Conservation (phyloP, 2,329 filamentous ascomycete genomes). For the Trichoderma koningiopsis region DNA sequence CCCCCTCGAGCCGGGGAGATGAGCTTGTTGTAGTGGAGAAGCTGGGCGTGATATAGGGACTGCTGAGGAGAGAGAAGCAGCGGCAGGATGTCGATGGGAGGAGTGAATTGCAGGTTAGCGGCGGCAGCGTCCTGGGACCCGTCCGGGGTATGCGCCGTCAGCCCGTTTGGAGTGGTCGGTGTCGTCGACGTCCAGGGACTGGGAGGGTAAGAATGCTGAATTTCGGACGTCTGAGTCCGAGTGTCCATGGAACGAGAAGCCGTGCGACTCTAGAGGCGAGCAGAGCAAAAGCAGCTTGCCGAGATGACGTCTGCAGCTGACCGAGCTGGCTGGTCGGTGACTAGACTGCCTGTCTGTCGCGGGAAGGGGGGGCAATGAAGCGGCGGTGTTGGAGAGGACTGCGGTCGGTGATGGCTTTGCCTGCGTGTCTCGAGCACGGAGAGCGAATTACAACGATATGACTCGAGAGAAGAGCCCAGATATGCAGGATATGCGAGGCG, state of each 20-base stretch:
- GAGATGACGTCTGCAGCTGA: constrained; percentile 23
- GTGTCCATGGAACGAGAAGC: constrained; percentile 43
- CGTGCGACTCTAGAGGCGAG: constrained; percentile 25
- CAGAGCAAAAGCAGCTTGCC: constrained; percentile 19
- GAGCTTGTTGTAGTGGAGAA: constrained; percentile 67
- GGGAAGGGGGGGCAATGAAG: not conserved
- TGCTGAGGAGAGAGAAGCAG: constrained; percentile 62
- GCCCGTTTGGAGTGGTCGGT: constrained; percentile 33
- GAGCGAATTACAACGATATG: not conserved
- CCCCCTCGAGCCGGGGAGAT: constrained; percentile 58
- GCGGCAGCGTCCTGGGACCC: constrained; percentile 37
- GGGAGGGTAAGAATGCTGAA: constrained; percentile 43
- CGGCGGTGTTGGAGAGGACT: constrained; percentile 13
- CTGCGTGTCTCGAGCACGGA: not conserved
- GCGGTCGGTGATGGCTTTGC: constrained; percentile 2
- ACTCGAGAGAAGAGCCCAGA: not conserved
- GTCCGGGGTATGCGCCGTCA: constrained; percentile 36
- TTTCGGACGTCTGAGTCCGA: constrained; percentile 42
- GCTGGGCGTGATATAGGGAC: constrained; percentile 61
- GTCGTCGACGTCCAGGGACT: constrained; percentile 38
- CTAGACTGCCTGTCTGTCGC: constrained; percentile 10
- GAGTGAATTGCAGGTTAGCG: constrained; percentile 40
- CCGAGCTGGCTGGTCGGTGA: constrained; percentile 14
- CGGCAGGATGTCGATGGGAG: constrained; percentile 57
- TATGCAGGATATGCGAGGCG: constrained; percentile 4